Evolutionary conservation across 805 yeast species (phyloP).

Genomic region (Lipomyces spencermartinsiae): DNA sequence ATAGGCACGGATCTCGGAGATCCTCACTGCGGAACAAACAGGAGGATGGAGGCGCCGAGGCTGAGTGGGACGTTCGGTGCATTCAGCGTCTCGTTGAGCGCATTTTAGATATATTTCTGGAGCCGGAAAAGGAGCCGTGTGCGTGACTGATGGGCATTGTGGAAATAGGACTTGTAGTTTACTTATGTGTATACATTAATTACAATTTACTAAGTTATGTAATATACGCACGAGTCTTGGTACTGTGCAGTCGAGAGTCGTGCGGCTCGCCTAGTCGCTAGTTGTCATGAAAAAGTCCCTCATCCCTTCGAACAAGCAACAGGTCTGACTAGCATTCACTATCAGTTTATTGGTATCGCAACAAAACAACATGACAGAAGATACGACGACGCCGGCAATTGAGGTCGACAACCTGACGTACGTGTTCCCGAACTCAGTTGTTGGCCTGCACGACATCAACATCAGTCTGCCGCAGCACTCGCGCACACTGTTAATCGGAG

Average conservation of each 20-base stretch:
- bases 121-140: neutral
- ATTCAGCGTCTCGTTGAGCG: neutral
- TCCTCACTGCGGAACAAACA: neutral
- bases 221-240: no score
- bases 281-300: no score
- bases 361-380: neutral
- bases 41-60: neutral
- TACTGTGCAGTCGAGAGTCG: no score
- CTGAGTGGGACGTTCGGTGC: neutral
- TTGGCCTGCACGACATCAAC: slow-evolving; percentile 72
- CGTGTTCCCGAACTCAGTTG: slow-evolving; percentile 64
- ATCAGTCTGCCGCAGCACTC: slow-evolving; percentile 71
- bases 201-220: no score
- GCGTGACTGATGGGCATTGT: neutral
- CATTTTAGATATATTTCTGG: neutral
- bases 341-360: neutral
- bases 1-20: neutral
- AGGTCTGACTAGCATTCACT: neutral
- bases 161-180: neutral
- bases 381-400: slow-evolving; percentile 53
- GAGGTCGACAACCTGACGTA: slow-evolving; percentile 70
- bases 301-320: neutral
- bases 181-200: neutral
- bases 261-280: no score
- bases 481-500: slow-evolving; percentile 82